phyloP scores from a whole-genome alignment of 2,329 filamentous ascomycete genomes.

The Grosmannia huntii region DNA sequence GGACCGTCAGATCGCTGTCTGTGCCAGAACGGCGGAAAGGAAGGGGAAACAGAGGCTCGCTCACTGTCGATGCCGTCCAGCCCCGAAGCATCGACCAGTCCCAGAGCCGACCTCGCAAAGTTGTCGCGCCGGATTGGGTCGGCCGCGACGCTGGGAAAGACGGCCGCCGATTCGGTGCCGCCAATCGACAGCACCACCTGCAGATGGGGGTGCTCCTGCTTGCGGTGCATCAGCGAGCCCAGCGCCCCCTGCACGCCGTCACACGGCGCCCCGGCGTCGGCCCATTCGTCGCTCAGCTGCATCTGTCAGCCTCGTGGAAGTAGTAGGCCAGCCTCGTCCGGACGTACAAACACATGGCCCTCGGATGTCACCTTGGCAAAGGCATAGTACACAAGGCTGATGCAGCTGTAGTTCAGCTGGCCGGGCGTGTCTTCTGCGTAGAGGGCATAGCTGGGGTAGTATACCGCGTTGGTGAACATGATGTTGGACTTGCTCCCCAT shows the following conservation, averaged over 20 bases:
- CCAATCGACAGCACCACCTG: slow-evolving; percentile 69
- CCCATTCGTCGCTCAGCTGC: slow-evolving; percentile 69
- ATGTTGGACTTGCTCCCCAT: slow-evolving; percentile 33
- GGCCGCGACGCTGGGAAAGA: slow-evolving; percentile 55
- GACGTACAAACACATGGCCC: slow-evolving; percentile 61
- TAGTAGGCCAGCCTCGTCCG: too few relatives aligned
- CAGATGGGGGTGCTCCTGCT: slow-evolving; percentile 55
- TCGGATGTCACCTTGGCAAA: slow-evolving; percentile 64
- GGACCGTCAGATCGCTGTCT: background rate
- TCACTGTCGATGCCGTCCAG: slow-evolving; percentile 67
- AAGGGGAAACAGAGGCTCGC: slow-evolving; percentile 12
- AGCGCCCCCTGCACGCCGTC: slow-evolving; percentile 61
- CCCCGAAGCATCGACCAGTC: slow-evolving; percentile 56
- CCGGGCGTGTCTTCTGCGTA: slow-evolving; percentile 63
- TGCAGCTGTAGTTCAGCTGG: slow-evolving; percentile 59
- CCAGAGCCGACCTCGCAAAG: slow-evolving; percentile 56
- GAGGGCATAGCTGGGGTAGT: slow-evolving; percentile 70
- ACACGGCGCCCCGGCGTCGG: slow-evolving; percentile 58
- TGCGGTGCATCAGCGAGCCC: slow-evolving; percentile 60
- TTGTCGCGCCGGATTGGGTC: slow-evolving; percentile 48
- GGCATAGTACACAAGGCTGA: slow-evolving; percentile 74
- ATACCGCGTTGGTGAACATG: slow-evolving; percentile 62
- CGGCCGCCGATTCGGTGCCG: slow-evolving; percentile 50
- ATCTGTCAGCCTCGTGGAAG: slow-evolving; percentile 1
- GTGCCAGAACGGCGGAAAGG: background rate